Percentiles rank a stretch among this genome's conserved stretches.
phyloP scores from a whole-genome alignment of 805 yeast species.

The Kazachstania taianensis region DNA sequence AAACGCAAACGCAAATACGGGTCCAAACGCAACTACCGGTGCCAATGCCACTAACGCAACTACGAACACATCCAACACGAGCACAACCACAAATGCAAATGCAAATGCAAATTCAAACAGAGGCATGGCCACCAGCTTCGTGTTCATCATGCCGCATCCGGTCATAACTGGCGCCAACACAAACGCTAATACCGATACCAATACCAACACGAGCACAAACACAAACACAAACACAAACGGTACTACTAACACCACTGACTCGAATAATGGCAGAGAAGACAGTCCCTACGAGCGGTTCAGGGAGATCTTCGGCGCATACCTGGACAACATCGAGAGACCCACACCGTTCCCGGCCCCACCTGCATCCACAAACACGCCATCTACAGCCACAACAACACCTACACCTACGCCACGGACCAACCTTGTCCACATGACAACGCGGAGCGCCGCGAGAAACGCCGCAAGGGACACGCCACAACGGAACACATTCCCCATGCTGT shows the following conservation, averaged over 20 bases:
- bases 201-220: no score
- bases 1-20: conserved; percentile 1
- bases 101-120: no score
- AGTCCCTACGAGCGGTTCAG: conserved; percentile 19
- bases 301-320: conserved; percentile 8
- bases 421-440: not conserved
- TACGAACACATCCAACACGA: not conserved
- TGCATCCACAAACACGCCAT: not conserved
- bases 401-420: not conserved
- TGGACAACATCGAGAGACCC: not conserved
- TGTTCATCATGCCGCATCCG: no score
- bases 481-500: conserved; percentile 7
- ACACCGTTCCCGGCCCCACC: not conserved
- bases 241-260: no score
- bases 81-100: not conserved
- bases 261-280: no score
- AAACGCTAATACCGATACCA: no score
- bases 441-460: not conserved
- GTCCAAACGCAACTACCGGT: not conserved
- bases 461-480: not conserved
- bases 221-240: no score
- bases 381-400: not conserved
- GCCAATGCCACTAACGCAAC: not conserved
- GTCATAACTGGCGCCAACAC: no score
- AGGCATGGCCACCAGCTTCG: no score